These are phyloP conservation scores for Acacia confusa DNA, from an alignment of 306 rosid genomes.

Conservation along the genomic window DNA sequence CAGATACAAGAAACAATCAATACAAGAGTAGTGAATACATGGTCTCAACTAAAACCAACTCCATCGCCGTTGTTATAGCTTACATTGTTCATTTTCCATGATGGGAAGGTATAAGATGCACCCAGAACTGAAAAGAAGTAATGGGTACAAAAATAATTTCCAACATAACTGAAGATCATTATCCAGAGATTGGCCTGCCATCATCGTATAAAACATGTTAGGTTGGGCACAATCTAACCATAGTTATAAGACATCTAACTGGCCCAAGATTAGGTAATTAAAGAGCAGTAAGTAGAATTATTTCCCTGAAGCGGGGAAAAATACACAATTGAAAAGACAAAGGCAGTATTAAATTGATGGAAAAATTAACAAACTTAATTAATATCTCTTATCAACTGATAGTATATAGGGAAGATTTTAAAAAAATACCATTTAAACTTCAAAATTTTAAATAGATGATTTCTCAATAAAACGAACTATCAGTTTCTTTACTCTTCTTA, in stretches of 20 bases:
- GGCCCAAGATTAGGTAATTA: neutral
- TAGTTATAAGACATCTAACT: constrained; percentile 7
- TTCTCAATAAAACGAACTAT: too few relatives aligned
- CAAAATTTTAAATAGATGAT: too few relatives aligned
- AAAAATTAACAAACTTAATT: neutral
- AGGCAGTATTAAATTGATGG: neutral
- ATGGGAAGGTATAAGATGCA: constrained; percentile 96
- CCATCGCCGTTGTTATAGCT: constrained; percentile 28
- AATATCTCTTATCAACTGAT: neutral
- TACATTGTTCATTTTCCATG: constrained; percentile 99
- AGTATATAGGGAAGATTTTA: too few relatives aligned
- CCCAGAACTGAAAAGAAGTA: constrained; percentile 95
- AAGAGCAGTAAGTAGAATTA: neutral
- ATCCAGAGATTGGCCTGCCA: constrained; percentile 93
- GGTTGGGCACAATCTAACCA: constrained; percentile 20
- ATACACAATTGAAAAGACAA: neutral
- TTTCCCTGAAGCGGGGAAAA: neutral
- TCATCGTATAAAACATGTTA: constrained; percentile 29
- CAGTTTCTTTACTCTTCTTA: too few relatives aligned
- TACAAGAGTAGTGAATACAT: neutral
- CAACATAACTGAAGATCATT: constrained; percentile 89
- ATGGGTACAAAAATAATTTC: constrained; percentile 98
- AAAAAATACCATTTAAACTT: too few relatives aligned
- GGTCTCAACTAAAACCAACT: constrained; percentile 23
- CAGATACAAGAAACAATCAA: constrained; percentile 23